Base-by-base conservation (phyloP, 2,329 filamentous ascomycete species). In the Metarhizium sp. region DNA sequence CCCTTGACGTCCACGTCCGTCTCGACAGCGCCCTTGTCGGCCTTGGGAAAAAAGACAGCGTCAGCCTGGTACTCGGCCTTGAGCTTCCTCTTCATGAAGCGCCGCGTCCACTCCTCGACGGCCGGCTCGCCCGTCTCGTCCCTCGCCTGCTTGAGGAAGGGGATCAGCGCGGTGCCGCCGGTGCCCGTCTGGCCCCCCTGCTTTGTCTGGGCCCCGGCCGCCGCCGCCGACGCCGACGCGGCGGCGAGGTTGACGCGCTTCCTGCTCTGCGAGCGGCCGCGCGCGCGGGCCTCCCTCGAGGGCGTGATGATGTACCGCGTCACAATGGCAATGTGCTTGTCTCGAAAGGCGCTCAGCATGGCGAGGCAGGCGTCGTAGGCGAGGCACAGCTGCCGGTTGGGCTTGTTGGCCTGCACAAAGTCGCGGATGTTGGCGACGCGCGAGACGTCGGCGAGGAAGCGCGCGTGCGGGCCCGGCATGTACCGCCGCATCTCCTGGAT, bases 401-500 rank as follows among this genome's bases (percentile, higher is more conserved):
- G 72, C 4, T 75, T 66, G 80, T 81, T 62, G 62, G 67, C 69
- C 61, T 88, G 81, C 51, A 96, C 92, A 63, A 87, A 97, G 18
- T 86, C 78, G 34, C 90, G 88, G 62, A 99, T 90, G 66, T 97
- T 97, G 62, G 92, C 85, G 4, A 96, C 85, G 16, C 76, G 76
- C 51, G 82, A 78, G 13, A 96, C 85, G 59, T 95, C 87, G 60
- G 88, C 81, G 3, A 99, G 78, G 73, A 99, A 99, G 45, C 88
- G 85, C 3, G 91, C 87, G 67, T 99, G 94, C 0, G 88, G 83
- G 0, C 91, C 92, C 0, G 94, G 94, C 94, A 99, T 99, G 73
- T 99, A 99, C 49, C 82, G 82, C 57, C 92, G 87, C 94, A 99
- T 99, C 61, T 99, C 94, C 66, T 88, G 84, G 66, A 99, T 92